Percentiles rank a stretch among this genome's conserved stretches.
Evolutionary conservation across 176 grass and related monocot genomes (phyloP).

Genomic region (Urochloa ruziziensis): DNA sequence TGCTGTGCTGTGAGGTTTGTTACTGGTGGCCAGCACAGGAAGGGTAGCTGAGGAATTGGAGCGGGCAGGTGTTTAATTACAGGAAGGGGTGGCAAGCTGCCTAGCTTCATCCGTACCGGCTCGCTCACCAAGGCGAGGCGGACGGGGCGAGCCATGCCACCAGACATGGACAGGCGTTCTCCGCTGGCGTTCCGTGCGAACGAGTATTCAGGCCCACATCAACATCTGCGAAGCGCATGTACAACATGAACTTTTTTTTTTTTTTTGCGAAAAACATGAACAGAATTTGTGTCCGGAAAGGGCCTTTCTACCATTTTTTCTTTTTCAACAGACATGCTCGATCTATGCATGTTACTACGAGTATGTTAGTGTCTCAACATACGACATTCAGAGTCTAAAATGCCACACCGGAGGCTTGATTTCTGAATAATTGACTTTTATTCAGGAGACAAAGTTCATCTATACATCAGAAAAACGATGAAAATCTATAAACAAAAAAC

Average conservation of each 20-base stretch:
- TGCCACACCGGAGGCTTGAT: neutral
- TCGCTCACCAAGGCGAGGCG: neutral
- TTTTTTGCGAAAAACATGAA: too few species aligned
- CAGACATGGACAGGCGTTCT: neutral
- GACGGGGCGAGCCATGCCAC: neutral
- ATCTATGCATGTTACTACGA: neutral
- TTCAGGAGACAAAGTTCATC: constrained; percentile 14
- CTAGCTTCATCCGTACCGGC: constrained; percentile 19
- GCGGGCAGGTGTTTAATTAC: neutral
- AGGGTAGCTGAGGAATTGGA: neutral
- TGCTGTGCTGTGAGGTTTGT: neutral
- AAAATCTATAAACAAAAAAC: neutral
- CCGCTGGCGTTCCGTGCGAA: neutral
- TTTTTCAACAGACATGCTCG: neutral
- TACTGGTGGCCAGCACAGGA: neutral
- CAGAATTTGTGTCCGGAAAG: neutral
- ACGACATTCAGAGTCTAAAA: neutral
- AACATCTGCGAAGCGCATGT: too few species aligned
- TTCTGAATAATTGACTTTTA: constrained; percentile 1
- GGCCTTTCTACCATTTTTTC: neutral
- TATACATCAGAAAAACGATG: constrained; percentile 15
- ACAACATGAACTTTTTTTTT: too few species aligned
- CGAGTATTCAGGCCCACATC: neutral
- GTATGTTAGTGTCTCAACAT: too few species aligned
- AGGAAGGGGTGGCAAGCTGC: neutral